These are phyloP conservation scores for Aspergillus sp. DNA, from an alignment of 2,329 filamentous ascomycete species.

Conservation along the genomic window DNA sequence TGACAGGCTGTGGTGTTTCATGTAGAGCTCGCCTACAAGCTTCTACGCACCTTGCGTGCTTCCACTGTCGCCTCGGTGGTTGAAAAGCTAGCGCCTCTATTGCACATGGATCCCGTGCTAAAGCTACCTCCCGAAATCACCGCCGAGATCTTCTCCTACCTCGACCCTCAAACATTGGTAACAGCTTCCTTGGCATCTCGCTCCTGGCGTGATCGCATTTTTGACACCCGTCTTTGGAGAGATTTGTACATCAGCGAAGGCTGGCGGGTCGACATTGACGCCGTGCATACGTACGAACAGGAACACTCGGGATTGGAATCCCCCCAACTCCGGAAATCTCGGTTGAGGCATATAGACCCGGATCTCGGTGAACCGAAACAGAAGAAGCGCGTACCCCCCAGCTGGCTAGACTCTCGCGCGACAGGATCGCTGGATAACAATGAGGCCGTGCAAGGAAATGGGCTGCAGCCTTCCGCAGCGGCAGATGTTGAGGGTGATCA, in stretches of 20 bases:
- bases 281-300: conserved; percentile 68
- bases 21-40: conserved; percentile 75
- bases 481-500: conserved; percentile 44
- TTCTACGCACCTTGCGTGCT: conserved; percentile 77
- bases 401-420: conserved; percentile 45
- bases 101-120: conserved; percentile 89
- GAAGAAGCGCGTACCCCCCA: conserved; percentile 55
- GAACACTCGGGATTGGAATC: conserved; percentile 43
- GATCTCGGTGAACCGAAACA: conserved; percentile 54
- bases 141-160: conserved; percentile 81
- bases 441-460: conserved; percentile 5
- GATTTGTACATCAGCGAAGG: conserved; percentile 80
- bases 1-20: conserved; percentile 19
- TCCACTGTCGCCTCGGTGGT: conserved; percentile 79
- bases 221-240: conserved; percentile 86
- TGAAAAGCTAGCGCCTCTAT: conserved; percentile 73
- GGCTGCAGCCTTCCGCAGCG: conserved; percentile 11
- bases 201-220: conserved; percentile 76
- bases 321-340: conserved; percentile 48
- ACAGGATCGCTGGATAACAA: conserved; percentile 25
- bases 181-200: conserved; percentile 76
- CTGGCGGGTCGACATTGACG: conserved; percentile 71
- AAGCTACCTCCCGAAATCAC: conserved; percentile 89
- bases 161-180: conserved; percentile 78
- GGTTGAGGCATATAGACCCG: conserved; percentile 49